A percentile compares a stretch with the other conserved stretches of the same genome.
Conservation (phyloP, 2,329 filamentous ascomycete genomes). For the Dothistroma pini region DNA sequence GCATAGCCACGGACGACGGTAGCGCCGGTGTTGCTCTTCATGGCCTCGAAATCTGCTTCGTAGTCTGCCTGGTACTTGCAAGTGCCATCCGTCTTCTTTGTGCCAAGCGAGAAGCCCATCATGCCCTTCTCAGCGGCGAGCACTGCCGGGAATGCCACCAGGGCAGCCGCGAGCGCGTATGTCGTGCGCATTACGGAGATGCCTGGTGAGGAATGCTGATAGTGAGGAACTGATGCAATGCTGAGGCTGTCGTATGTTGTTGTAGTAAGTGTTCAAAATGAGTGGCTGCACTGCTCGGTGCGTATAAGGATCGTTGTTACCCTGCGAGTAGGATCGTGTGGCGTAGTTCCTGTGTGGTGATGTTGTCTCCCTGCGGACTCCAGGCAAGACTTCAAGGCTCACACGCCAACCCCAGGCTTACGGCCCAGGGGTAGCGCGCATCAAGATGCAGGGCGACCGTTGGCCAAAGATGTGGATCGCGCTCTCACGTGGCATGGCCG, state of each 20-base stretch:
- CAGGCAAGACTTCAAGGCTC: neutral
- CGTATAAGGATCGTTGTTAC: constrained; percentile 2
- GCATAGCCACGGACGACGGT: constrained; percentile 65
- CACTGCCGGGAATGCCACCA: constrained; percentile 22
- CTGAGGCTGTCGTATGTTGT: constrained; percentile 4
- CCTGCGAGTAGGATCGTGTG: neutral
- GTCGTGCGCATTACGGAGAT: constrained; percentile 25
- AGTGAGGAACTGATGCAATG: constrained; percentile 4
- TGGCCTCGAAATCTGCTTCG: constrained; percentile 60
- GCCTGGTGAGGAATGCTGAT: neutral
- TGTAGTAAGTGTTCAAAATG: neutral
- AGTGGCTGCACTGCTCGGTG: constrained; percentile 6
- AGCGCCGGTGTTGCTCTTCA: constrained; percentile 49
- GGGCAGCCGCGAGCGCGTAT: constrained; percentile 25
- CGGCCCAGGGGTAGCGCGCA: neutral
- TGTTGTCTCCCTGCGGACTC: no score
- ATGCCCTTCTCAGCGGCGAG: constrained; percentile 42
- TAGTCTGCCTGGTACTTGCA: constrained; percentile 65
- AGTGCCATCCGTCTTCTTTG: constrained; percentile 56
- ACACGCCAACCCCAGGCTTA: neutral
- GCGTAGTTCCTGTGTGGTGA: neutral
- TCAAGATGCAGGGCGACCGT: neutral
- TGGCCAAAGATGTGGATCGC: neutral
- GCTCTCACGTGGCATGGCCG: neutral
- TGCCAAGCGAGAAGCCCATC: constrained; percentile 64